Percentiles rank a stretch among this genome's conserved stretches.
These are phyloP conservation scores for Sporothrix dimorphospora DNA, from an alignment of 2,329 filamentous ascomycete species.

Conservation along the genomic window DNA sequence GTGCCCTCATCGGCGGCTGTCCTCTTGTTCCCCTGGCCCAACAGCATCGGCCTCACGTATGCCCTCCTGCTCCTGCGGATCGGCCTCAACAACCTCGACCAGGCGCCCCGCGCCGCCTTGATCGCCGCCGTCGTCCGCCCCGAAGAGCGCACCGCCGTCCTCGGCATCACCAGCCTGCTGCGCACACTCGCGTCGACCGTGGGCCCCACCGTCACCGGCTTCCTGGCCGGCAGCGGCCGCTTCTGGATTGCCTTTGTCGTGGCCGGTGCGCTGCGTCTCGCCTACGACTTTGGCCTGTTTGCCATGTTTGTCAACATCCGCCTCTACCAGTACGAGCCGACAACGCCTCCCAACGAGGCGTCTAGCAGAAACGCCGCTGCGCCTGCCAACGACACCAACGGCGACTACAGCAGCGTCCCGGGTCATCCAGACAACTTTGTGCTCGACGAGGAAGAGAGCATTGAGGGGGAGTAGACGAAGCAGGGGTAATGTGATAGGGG, in stretches of 20 bases:
- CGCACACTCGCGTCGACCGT: slow-evolving; percentile 61
- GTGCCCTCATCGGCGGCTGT: slow-evolving; percentile 65
- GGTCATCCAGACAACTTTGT: slow-evolving; percentile 30
- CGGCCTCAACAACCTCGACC: slow-evolving; percentile 70
- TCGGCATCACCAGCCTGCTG: slow-evolving; percentile 67
- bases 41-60: slow-evolving; percentile 54
- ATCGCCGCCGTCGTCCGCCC: slow-evolving; percentile 68
- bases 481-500: too few species aligned
- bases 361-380: slow-evolving; percentile 66
- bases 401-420: slow-evolving; percentile 24
- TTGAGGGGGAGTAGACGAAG: neutral
- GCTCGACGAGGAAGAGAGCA: slow-evolving; percentile 31
- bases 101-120: slow-evolving; percentile 67
- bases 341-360: slow-evolving; percentile 68
- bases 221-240: slow-evolving; percentile 53
- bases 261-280: slow-evolving; percentile 56
- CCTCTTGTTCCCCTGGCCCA: slow-evolving; percentile 61
- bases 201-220: slow-evolving; percentile 59
- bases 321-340: slow-evolving; percentile 55
- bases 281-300: slow-evolving; percentile 63
- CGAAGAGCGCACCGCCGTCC: slow-evolving; percentile 68
- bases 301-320: slow-evolving; percentile 63
- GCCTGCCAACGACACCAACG: slow-evolving; percentile 61
- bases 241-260: slow-evolving; percentile 67
- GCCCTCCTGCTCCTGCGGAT: slow-evolving; percentile 61